Evolutionary conservation across 2,329 filamentous ascomycete species (phyloP).

Genomic region (Aspergillus puulaauensis): DNA sequence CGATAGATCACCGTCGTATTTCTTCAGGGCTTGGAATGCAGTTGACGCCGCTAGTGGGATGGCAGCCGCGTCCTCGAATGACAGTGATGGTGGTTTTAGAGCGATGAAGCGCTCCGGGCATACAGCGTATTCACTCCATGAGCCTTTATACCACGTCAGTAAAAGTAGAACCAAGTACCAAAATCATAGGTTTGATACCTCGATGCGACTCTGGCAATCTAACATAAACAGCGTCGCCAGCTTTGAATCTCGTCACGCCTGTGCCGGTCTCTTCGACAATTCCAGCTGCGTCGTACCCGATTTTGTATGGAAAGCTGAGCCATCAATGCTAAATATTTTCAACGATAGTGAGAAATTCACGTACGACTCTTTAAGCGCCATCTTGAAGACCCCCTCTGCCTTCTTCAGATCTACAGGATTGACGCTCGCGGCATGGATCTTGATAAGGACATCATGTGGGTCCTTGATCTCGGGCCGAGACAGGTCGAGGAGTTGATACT

Average conservation of each 20-base stretch:
- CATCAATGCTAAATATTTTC: neutral
- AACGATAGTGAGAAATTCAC: neutral
- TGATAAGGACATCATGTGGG: conserved; percentile 27
- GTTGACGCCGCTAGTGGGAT: conserved; percentile 45
- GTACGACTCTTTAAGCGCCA: conserved; percentile 32
- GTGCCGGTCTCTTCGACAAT: conserved; percentile 37
- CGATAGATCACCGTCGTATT: conserved; percentile 46
- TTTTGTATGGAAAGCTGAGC: conserved; percentile 41
- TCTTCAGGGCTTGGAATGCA: conserved; percentile 45
- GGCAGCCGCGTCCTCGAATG: conserved; percentile 45
- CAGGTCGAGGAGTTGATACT: neutral
- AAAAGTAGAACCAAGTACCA: rapidly evolving
- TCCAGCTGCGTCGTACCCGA: conserved; percentile 47
- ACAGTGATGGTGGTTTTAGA: conserved; percentile 42
- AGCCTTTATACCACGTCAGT: conserved; percentile 24
- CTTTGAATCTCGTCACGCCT: conserved; percentile 34
- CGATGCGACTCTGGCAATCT: conserved; percentile 31
- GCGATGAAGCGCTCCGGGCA: conserved; percentile 35
- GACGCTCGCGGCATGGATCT: conserved; percentile 45
- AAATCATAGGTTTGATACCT: conserved; percentile 2
- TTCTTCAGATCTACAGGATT: conserved; percentile 49
- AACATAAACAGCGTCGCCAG: conserved; percentile 42
- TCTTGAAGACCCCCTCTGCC: conserved; percentile 38
- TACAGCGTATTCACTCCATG: conserved; percentile 39
- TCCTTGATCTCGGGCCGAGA: neutral